Conservation (phyloP, 2,329 filamentous ascomycete species). For the Phyllachora maydis region DNA sequence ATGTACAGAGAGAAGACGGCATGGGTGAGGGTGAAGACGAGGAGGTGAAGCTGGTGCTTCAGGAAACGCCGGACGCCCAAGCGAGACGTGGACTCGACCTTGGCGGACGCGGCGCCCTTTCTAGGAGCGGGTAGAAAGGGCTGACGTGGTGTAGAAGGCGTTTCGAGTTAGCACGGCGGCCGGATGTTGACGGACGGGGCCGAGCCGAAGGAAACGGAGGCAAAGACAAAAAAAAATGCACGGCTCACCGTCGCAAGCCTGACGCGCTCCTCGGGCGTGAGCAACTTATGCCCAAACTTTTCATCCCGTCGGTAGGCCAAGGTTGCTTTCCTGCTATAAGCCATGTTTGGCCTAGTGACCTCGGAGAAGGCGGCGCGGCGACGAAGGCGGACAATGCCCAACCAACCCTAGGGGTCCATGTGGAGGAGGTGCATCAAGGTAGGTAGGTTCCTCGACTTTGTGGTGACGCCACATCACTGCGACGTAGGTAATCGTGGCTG, state of each 20-base stretch:
- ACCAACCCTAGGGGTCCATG: too few species aligned
- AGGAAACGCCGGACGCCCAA: slow-evolving; percentile 42
- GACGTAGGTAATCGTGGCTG: too few species aligned
- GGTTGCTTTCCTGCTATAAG: slow-evolving; percentile 14
- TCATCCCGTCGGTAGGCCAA: slow-evolving; percentile 23
- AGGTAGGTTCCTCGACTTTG: too few species aligned
- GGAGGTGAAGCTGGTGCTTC: slow-evolving; percentile 37
- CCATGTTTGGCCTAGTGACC: slow-evolving; percentile 11
- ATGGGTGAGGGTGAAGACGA: slow-evolving; percentile 53
- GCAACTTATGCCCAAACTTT: slow-evolving; percentile 16
- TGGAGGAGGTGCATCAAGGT: neutral
- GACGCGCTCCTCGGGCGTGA: slow-evolving; percentile 21
- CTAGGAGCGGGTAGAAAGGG: too few species aligned
- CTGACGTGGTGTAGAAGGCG: too few species aligned
- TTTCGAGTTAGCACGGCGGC: slow-evolving; percentile 5
- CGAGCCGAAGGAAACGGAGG: slow-evolving; percentile 2
- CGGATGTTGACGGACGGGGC: slow-evolving; percentile 7
- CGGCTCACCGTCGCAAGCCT: slow-evolving; percentile 24
- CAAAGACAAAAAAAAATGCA: too few species aligned
- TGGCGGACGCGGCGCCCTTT: slow-evolving; percentile 10
- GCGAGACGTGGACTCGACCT: slow-evolving; percentile 15
- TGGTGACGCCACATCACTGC: too few species aligned
- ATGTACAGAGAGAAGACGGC: slow-evolving; percentile 77
- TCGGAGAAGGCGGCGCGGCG: neutral
- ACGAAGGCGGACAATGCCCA: neutral